A percentile compares a stretch with the other conserved stretches of the same genome.
Conservation (phyloP, 2,329 filamentous ascomycete species). For the Ophiostoma pallidulum region DNA sequence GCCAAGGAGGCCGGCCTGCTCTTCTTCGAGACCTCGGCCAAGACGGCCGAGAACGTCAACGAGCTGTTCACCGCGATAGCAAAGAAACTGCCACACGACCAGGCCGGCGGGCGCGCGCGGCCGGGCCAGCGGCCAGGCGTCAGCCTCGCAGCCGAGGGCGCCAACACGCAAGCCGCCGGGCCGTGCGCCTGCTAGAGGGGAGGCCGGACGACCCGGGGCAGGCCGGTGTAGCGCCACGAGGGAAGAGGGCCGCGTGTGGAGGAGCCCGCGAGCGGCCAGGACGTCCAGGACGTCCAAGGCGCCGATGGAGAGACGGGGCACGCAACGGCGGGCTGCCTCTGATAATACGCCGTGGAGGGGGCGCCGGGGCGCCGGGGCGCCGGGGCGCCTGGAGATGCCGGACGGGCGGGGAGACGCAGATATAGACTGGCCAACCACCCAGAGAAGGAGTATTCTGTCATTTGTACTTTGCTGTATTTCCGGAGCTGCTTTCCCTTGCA, state of each 20-base stretch:
- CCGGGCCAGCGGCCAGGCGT: slow-evolving; percentile 51
- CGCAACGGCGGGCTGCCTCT: background rate
- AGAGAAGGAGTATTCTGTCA: slow-evolving; percentile 4
- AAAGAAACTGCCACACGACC: slow-evolving; percentile 93
- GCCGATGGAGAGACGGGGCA: too few species aligned
- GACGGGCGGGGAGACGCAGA: slow-evolving; percentile 1
- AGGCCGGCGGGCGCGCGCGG: slow-evolving; percentile 75
- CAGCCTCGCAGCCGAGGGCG: slow-evolving; percentile 45
- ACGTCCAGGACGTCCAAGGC: too few species aligned
- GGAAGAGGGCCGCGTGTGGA: background rate
- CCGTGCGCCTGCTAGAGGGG: slow-evolving; percentile 44
- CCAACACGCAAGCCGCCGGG: slow-evolving; percentile 47
- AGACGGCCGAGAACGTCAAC: slow-evolving; percentile 91
- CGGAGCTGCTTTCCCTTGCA: background rate
- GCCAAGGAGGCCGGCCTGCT: slow-evolving; percentile 85
- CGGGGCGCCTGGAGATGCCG: too few species aligned
- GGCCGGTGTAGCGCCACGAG: background rate
- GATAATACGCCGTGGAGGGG: background rate
- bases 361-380: background rate
- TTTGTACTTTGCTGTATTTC: slow-evolving; percentile 3
- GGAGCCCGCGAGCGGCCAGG: background rate
- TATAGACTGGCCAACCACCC: slow-evolving; percentile 14
- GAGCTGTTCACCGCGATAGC: slow-evolving; percentile 97
- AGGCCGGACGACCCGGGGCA: background rate
- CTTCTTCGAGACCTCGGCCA: slow-evolving; percentile 98